These are phyloP conservation scores for Asclepias syriaca DNA, from an alignment of 257 asterid genomes.

Conservation along the genomic window DNA sequence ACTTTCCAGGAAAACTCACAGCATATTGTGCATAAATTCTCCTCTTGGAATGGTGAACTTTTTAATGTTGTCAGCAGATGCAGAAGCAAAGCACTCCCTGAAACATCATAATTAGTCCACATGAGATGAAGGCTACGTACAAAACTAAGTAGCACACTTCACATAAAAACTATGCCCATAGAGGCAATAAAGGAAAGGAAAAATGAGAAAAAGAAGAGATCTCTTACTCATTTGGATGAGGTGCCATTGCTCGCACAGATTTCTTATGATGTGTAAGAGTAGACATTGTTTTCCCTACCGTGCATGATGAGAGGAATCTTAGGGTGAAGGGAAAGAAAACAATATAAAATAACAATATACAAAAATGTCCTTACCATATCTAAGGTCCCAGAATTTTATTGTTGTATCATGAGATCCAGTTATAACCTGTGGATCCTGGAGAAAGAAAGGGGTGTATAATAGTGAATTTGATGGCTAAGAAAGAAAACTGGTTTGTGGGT, in stretches of 20 bases:
- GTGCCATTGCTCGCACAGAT: constrained; percentile 86
- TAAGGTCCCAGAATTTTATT: constrained; percentile 88
- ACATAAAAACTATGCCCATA: neutral
- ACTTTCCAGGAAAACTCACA: constrained; percentile 50
- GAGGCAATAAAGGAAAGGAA: neutral
- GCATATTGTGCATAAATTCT: constrained; percentile 97
- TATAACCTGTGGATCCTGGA: constrained; percentile 96
- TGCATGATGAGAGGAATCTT: constrained; percentile 21
- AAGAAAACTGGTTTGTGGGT: neutral
- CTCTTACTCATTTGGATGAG: constrained; percentile 72
- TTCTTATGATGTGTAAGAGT: constrained; percentile 88
- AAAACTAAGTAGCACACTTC: constrained; percentile 10
- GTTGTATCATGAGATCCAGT: constrained; percentile 97
- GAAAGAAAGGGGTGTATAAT: constrained; percentile 15
- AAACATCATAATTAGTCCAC: constrained; percentile 19
- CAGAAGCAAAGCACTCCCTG: constrained; percentile 93
- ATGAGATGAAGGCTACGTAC: neutral
- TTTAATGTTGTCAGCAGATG: constrained; percentile 94
- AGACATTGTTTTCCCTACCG: constrained; percentile 76
- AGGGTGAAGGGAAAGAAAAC: constrained; percentile 12
- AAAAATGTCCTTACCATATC: constrained; percentile 45
- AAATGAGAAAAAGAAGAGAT: neutral
- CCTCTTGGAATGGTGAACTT: constrained; percentile 95
- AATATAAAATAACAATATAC: neutral
- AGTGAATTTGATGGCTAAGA: constrained; percentile 10